Evolutionary conservation across 2,329 filamentous ascomycete genomes (phyloP).

Genomic region (Cytospora mali): DNA sequence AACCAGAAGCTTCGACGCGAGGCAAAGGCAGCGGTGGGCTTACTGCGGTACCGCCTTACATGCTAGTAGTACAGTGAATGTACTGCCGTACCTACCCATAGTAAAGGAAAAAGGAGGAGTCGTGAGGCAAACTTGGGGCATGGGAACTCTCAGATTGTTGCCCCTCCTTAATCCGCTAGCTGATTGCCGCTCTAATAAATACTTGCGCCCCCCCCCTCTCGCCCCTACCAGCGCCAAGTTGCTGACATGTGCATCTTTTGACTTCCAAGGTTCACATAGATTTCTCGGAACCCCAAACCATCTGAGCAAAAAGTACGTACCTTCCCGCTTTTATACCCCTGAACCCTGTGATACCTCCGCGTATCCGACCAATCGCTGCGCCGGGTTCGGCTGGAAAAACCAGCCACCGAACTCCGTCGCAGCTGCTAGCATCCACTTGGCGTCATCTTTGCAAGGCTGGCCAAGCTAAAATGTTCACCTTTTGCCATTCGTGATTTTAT

Average conservation of each 20-base stretch:
- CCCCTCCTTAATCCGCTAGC: slow-evolving; percentile 13
- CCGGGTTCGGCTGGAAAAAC: slow-evolving; percentile 23
- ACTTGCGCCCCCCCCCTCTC: slow-evolving; percentile 37
- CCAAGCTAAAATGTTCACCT: slow-evolving; percentile 29
- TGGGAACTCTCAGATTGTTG: not conserved
- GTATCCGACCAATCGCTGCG: slow-evolving; percentile 15
- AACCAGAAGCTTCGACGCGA: slow-evolving; percentile 1
- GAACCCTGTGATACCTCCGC: slow-evolving; percentile 15
- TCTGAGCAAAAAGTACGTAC: slow-evolving; percentile 13
- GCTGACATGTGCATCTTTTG: slow-evolving; percentile 37
- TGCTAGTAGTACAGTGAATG: not conserved
- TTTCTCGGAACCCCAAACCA: not conserved
- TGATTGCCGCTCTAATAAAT: slow-evolving; percentile 40
- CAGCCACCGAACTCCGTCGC: slow-evolving; percentile 27
- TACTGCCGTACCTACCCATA: not conserved
- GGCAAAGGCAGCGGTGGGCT: not conserved
- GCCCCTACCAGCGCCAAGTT: slow-evolving; percentile 35
- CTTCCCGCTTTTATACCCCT: not conserved
- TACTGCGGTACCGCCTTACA: not conserved
- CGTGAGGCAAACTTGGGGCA: too few relatives aligned
- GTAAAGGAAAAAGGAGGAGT: not conserved
- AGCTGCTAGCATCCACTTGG: slow-evolving; percentile 21
- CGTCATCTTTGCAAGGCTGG: slow-evolving; percentile 34
- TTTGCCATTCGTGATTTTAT: slow-evolving; percentile 29
- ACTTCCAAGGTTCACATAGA: slow-evolving; percentile 5